Percentiles rank a stretch among this genome's conserved stretches.
phyloP scores from a whole-genome alignment of 2,329 filamentous ascomycete species.

The Venturia aucupariae region DNA sequence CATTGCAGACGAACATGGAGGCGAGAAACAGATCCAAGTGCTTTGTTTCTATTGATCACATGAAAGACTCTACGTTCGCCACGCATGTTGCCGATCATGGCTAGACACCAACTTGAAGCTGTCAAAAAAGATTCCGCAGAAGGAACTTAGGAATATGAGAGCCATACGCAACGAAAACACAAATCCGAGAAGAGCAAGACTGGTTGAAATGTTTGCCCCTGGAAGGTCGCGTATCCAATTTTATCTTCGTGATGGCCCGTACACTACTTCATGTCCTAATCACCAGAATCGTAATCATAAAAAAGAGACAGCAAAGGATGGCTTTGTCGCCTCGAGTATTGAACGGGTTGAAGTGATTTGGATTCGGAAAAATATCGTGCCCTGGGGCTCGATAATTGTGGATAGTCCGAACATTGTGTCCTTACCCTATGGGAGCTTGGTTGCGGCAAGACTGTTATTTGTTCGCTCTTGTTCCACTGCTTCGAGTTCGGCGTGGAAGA shows the following conservation, averaged over 20 bases:
- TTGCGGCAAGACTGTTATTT: background rate
- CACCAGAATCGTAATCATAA: background rate
- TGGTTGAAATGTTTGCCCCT: background rate
- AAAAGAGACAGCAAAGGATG: background rate
- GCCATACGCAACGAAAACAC: background rate
- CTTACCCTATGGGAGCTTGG: background rate
- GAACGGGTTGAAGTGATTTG: background rate
- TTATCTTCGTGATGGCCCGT: background rate
- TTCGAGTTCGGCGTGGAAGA: background rate
- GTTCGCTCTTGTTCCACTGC: background rate
- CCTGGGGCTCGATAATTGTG: background rate
- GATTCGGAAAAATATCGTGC: background rate
- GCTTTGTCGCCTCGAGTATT: background rate
- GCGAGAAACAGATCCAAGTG: background rate
- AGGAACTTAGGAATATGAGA: background rate
- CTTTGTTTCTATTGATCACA: background rate
- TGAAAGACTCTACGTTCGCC: conserved; percentile 15
- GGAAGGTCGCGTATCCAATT: background rate
- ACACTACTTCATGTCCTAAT: background rate
- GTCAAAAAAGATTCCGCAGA: background rate
- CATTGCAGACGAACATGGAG: background rate
- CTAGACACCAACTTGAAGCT: background rate
- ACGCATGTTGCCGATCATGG: background rate
- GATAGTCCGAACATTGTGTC: background rate
- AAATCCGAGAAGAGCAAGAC: background rate